A percentile compares a stretch with the other conserved stretches of the same genome.
phyloP scores from a whole-genome alignment of 1,284 basidiomycete genomes.

The Cerioporus squamosus region DNA sequence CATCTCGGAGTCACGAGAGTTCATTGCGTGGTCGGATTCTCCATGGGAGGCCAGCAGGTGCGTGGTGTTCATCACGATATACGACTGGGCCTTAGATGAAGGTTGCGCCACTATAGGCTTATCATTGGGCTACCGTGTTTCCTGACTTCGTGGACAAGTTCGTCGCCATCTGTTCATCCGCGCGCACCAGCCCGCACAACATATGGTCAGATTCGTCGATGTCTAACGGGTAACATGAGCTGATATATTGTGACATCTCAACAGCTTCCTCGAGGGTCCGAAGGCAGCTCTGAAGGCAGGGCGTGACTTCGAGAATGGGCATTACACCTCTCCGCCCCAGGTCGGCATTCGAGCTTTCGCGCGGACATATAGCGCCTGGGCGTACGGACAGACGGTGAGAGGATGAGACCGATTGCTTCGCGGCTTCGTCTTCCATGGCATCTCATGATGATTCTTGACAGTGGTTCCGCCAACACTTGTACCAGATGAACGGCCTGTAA shows the following conservation, averaged over 20 bases:
- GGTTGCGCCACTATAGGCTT: conserved; percentile 26
- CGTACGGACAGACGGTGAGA: conserved; percentile 42
- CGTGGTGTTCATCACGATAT: not conserved
- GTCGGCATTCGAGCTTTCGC: conserved; percentile 41
- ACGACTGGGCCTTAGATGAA: not conserved
- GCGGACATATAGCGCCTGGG: conserved; percentile 43
- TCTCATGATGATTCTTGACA: conserved; percentile 14
- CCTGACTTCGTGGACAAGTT: conserved; percentile 43
- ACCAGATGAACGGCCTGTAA: conserved; percentile 36
- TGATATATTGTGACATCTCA: not conserved
- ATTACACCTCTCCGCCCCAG: conserved; percentile 37
- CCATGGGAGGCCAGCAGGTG: conserved; percentile 39
- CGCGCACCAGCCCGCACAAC: conserved; percentile 44
- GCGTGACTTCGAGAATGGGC: conserved; percentile 41
- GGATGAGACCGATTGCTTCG: not conserved
- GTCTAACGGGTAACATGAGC: not conserved
- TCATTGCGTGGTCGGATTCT: conserved; percentile 36
- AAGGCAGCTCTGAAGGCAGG: conserved; percentile 41
- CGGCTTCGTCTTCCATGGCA: not conserved
- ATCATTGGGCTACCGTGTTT: conserved; percentile 40
- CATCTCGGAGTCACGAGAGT: conserved; percentile 31
- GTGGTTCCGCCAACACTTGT: conserved; percentile 42
- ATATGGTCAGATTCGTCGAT: conserved; percentile 32
- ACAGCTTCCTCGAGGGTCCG: conserved; percentile 44
- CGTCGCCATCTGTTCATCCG: conserved; percentile 41